These are phyloP conservation scores for Penicillium lagena DNA, from an alignment of 495 filamentous ascomycete genomes.

Conservation along the genomic window DNA sequence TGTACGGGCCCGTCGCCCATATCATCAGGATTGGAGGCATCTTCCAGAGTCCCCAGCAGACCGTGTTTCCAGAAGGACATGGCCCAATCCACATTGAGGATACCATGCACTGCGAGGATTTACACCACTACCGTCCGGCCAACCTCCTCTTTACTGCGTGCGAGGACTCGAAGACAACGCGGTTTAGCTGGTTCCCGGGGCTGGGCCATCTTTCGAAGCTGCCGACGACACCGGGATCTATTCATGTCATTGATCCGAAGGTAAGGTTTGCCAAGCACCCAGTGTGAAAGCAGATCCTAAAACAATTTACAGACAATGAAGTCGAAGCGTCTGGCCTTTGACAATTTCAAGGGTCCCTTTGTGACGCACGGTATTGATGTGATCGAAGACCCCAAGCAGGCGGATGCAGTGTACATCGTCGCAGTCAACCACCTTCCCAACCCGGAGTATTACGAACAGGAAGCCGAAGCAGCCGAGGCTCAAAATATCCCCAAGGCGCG, in stretches of 20 bases:
- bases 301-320: slow-evolving; percentile 37
- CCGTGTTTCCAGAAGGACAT: slow-evolving; percentile 25
- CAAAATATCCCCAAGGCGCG: slow-evolving; percentile 25
- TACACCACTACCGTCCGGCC: slow-evolving; percentile 48
- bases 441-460: slow-evolving; percentile 18
- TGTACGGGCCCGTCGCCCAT: slow-evolving; percentile 25
- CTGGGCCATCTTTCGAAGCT: slow-evolving; percentile 31
- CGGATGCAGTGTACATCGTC: slow-evolving; percentile 50
- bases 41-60: slow-evolving; percentile 17
- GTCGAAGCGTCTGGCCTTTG: slow-evolving; percentile 38
- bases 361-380: slow-evolving; percentile 58
- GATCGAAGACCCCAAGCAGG: slow-evolving; percentile 34
- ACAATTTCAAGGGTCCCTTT: slow-evolving; percentile 48
- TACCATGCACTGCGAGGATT: slow-evolving; percentile 52
- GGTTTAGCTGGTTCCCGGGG: slow-evolving; percentile 52
- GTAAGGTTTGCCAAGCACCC: slow-evolving; percentile 9
- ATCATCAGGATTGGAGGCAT: slow-evolving; percentile 23
- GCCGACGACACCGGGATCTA: slow-evolving; percentile 33
- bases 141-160: slow-evolving; percentile 52
- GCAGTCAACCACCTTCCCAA: slow-evolving; percentile 54
- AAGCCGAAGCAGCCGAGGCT: slow-evolving; percentile 1
- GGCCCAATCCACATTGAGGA: slow-evolving; percentile 39
- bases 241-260: slow-evolving; percentile 51
- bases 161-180: slow-evolving; percentile 35
- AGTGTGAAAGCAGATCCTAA: neutral